Base-by-base conservation (phyloP, 2,329 filamentous ascomycete species). In the Aspergillus fischeri region DNA sequence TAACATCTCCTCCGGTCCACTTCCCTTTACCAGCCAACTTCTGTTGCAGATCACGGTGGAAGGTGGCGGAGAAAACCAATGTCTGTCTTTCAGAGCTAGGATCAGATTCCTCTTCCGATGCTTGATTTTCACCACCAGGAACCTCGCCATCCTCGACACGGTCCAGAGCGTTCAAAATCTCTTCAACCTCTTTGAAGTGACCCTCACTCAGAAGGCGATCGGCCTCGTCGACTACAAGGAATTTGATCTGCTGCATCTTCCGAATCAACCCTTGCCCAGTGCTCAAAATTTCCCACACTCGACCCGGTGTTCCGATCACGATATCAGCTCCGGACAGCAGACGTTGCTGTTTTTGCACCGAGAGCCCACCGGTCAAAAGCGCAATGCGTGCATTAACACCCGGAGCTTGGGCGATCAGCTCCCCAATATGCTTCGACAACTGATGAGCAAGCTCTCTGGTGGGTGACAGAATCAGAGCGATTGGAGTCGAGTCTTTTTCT, bases 371-470 rank as follows among this genome's bases (percentile, higher is more conserved):
- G 0, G 93, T 99, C 6, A 99, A 82, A 0, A 93, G 91, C 52
- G 90, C 92, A n/a, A 97, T 80, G 14, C 72, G 76, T 2, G 83
- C 83, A 42, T 77, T 72, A 3, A 77, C 82, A 55, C 88, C 88
- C 0, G 89, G 85, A 0, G 85, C 80, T 53, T 81, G 81, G 0
- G 83, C 80, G 69, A 88, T 93, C 4, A 99, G 79, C 0, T 86
- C 84, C 51, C 83, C 88, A 59, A 97, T 82, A 76, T 97, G 94
- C 27, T 89, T 86, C 17, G 88, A 84, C 61, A 99, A 83, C 74
- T 99, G 94, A 75, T 97, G 92, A 0, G 94, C 94, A 68, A 99
- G 77, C 75, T 99, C 94, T 77, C 94, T 81, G 8, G 94, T 99
- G 0, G 94, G 94, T 2, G 92, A 94, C 2, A 99, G 80, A 41